phyloP scores from a whole-genome alignment of 192 early-diverging fungal genomes.

The Linnemannia exigua region DNA sequence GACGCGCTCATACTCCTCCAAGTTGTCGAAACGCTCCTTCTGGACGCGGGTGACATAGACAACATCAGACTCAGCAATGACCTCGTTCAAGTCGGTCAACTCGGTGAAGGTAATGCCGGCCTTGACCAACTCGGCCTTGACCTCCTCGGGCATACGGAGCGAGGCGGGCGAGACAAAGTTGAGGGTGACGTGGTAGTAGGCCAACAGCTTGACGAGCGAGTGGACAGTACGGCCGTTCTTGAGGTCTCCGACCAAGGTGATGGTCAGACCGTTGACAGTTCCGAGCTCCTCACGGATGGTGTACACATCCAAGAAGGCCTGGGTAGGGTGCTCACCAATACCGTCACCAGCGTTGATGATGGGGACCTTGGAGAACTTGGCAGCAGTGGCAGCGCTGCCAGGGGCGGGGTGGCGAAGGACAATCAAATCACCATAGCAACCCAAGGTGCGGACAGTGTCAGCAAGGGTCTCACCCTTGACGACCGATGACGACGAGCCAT shows the following conservation, averaged over 20 bases:
- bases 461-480: slow-evolving; percentile 96
- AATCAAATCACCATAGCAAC: slow-evolving; percentile 93
- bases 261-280: slow-evolving; percentile 95
- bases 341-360: slow-evolving; percentile 99
- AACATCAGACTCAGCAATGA: slow-evolving; percentile 92
- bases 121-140: slow-evolving; percentile 77
- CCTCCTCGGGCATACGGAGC: slow-evolving; percentile 89
- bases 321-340: slow-evolving; percentile 97
- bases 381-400: slow-evolving; percentile 85
- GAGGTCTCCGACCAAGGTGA: slow-evolving; percentile 96
- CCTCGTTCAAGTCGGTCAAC: slow-evolving; percentile 78
- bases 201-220: slow-evolving; percentile 90
- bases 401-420: slow-evolving; percentile 94
- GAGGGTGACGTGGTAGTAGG: slow-evolving; percentile 93
- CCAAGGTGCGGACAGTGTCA: slow-evolving; percentile 95
- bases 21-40: slow-evolving; percentile 89
- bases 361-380: slow-evolving; percentile 91
- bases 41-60: slow-evolving; percentile 98
- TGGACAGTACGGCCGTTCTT: slow-evolving; percentile 99
- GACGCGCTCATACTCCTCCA: slow-evolving; percentile 86
- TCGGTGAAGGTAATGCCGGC: slow-evolving; percentile 72
- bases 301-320: slow-evolving; percentile 93
- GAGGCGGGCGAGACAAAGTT: slow-evolving; percentile 91
- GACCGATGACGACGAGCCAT: slow-evolving; percentile 87
- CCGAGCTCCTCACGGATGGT: slow-evolving; percentile 88